Conservation (phyloP, 208 protist genomes). For the Angomonas desouzai region DNA sequence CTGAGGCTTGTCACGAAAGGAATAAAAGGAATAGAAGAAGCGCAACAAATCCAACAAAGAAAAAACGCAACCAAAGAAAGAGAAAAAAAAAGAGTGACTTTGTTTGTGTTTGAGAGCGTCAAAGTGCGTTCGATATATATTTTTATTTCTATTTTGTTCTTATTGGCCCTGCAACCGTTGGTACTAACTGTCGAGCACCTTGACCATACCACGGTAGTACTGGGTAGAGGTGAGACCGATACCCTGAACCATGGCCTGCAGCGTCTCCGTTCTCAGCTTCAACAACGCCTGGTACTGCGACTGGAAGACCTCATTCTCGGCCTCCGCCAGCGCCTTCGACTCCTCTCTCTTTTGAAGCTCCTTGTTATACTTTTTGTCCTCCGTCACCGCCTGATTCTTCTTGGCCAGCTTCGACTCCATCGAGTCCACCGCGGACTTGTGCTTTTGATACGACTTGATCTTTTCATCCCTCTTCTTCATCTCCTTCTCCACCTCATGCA, state of each 20-base stretch:
- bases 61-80: neutral
- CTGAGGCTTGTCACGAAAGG: too few species aligned
- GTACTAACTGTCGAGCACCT: slow-evolving; percentile 12
- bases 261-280: slow-evolving; percentile 26
- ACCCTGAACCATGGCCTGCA: slow-evolving; percentile 21
- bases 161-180: neutral
- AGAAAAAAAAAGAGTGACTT: slow-evolving; percentile 1
- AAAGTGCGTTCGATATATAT: too few species aligned
- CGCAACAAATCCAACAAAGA: too few species aligned
- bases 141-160: slow-evolving; percentile 10
- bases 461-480: slow-evolving; percentile 19
- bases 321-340: slow-evolving; percentile 22
- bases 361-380: slow-evolving; percentile 39
- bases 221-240: slow-evolving; percentile 20
- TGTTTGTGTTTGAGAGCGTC: slow-evolving; percentile 17
- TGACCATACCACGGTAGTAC: slow-evolving; percentile 34
- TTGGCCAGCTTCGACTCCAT: slow-evolving; percentile 52
- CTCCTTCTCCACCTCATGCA: slow-evolving; percentile 16
- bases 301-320: slow-evolving; percentile 24
- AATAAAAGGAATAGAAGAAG: too few species aligned
- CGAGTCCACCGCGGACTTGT: slow-evolving; percentile 26
- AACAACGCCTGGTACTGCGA: slow-evolving; percentile 19
- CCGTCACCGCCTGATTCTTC: slow-evolving; percentile 49
- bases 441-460: slow-evolving; percentile 36
- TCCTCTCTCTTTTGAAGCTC: slow-evolving; percentile 38